phyloP scores from a whole-genome alignment of 768 basidiomycete genomes.

The Agrocybe praecox region DNA sequence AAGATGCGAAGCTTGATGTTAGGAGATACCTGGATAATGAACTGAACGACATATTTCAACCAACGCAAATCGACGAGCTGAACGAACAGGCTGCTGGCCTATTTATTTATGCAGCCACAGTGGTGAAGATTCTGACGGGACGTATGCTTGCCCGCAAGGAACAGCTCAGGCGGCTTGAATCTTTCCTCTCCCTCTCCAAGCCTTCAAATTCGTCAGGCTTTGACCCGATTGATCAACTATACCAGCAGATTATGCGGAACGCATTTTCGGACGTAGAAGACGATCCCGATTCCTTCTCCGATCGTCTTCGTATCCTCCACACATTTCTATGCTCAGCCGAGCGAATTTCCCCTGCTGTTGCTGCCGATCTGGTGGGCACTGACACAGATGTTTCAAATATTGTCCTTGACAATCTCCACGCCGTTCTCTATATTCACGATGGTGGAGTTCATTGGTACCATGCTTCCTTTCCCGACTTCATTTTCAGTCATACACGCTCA shows the following conservation, averaged over 20 bases:
- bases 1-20: conserved; percentile 4
- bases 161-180: conserved; percentile 1
- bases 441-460: conserved; percentile 10
- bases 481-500: conserved; percentile 4
- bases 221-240: conserved; percentile 13
- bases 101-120: conserved; percentile 28
- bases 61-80: conserved; percentile 11
- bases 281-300: neutral
- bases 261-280: conserved; percentile 13
- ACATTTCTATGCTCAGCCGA: conserved; percentile 24
- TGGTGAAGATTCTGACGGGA: conserved; percentile 16
- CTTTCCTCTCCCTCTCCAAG: conserved; percentile 5
- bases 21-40: conserved; percentile 1
- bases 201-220: neutral
- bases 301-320: conserved; percentile 16
- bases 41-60: neutral
- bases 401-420: neutral
- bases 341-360: conserved; percentile 13
- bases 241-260: conserved; percentile 15
- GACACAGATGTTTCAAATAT: neutral
- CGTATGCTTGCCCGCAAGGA: neutral
- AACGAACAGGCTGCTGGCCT: conserved; percentile 16
- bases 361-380: conserved; percentile 10
- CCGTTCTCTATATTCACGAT: conserved; percentile 9
- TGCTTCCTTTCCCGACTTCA: conserved; percentile 16